These are phyloP conservation scores for Tetraselmis chui DNA, from an alignment of 139 green algal genomes.

Conservation along the genomic window DNA sequence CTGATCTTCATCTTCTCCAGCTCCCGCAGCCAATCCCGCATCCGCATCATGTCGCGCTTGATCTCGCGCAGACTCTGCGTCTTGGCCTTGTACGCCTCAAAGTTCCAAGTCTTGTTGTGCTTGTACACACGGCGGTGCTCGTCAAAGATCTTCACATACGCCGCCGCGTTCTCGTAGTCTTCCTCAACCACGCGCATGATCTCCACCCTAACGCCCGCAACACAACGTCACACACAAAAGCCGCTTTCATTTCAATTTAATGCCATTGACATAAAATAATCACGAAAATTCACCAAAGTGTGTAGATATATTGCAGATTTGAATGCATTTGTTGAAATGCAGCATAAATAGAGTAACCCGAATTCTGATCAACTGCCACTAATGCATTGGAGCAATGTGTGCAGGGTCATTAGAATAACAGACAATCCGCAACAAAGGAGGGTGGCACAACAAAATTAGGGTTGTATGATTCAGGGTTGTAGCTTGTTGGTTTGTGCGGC, in stretches of 20 bases:
- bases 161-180: conserved; percentile 40
- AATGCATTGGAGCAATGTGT: too few relatives aligned
- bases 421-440: too few relatives aligned
- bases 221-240: conserved; percentile 14
- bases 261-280: not conserved
- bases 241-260: not conserved
- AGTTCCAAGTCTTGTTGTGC: conserved; percentile 54
- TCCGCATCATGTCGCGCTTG: conserved; percentile 57
- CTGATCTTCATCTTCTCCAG: conserved; percentile 62
- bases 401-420: too few relatives aligned
- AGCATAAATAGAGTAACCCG: too few relatives aligned
- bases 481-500: too few relatives aligned
- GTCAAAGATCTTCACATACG: conserved; percentile 55
- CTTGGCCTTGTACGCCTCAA: conserved; percentile 44
- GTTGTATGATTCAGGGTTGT: too few relatives aligned
- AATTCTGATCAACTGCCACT: too few relatives aligned
- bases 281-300: not conserved
- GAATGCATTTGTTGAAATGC: too few relatives aligned
- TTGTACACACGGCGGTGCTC: conserved; percentile 63
- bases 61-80: conserved; percentile 50
- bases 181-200: conserved; percentile 27
- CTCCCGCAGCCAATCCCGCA: conserved; percentile 62
- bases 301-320: too few relatives aligned
- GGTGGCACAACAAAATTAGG: too few relatives aligned
- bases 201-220: conserved; percentile 4